Conservation (phyloP, 306 rosid species). For the Cajanus cajan region DNA sequence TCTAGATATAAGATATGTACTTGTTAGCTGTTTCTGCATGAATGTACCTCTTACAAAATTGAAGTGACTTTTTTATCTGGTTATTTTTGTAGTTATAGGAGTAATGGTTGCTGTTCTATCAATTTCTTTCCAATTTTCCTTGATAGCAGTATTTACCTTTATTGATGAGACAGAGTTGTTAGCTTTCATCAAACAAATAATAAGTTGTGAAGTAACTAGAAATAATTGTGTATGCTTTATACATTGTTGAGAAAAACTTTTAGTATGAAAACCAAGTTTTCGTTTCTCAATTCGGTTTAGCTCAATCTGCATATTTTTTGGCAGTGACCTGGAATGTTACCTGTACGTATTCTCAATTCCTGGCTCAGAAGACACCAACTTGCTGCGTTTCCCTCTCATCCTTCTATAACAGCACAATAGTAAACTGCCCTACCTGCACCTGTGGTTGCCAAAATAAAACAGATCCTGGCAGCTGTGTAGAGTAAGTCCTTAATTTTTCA, state of each 20-base stretch:
- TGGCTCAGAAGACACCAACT: conserved; percentile 90
- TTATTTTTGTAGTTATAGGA: neutral
- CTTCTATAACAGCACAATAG: conserved; percentile 75
- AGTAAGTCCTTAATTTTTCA: conserved; percentile 50
- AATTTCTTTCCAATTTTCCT: neutral
- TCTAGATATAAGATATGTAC: neutral
- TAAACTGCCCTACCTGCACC: conserved; percentile 84
- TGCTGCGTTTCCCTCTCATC: conserved; percentile 93
- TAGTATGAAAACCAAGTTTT: neutral
- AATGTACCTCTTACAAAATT: neutral
- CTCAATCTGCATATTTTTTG: conserved; percentile 23
- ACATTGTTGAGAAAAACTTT: neutral
- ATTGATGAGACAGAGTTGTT: neutral
- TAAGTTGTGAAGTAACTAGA: neutral
- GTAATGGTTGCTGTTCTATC: neutral
- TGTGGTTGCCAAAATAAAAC: conserved; percentile 83
- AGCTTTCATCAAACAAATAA: conserved; percentile 1
- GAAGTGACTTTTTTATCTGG: neutral
- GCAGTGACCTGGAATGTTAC: conserved; percentile 97
- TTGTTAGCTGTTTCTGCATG: neutral
- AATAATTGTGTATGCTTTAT: neutral
- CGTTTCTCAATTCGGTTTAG: neutral
- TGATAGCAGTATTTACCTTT: neutral
- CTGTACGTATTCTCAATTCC: conserved; percentile 86
- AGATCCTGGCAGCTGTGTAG: conserved; percentile 61